phyloP scores from a whole-genome alignment of 495 filamentous ascomycete genomes.

The Pseudevernia furfuracea region DNA sequence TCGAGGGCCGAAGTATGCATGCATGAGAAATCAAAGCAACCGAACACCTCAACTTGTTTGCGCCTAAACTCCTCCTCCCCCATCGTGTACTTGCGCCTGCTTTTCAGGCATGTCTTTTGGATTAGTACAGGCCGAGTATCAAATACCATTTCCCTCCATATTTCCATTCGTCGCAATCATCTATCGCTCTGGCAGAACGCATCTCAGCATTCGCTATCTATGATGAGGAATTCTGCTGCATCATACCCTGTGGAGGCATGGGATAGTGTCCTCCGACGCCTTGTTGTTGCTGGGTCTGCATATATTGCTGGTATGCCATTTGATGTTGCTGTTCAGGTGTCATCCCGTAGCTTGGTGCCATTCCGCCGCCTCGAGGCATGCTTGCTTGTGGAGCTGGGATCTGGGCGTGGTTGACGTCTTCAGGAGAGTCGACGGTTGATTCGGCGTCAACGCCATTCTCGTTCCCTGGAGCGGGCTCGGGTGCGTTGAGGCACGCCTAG shows the following conservation, averaged over 20 bases:
- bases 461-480: conserved; percentile 76
- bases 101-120: conserved; percentile 15
- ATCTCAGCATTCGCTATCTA: conserved; percentile 23
- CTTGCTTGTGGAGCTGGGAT: conserved; percentile 46
- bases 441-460: conserved; percentile 83
- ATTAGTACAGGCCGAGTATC: conserved; percentile 20
- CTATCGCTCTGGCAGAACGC: conserved; percentile 20
- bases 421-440: conserved; percentile 49
- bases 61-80: conserved; percentile 19
- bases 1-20: conserved; percentile 16
- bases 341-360: conserved; percentile 45
- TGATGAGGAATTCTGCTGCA: conserved; percentile 47
- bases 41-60: conserved; percentile 7
- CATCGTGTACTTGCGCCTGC: conserved; percentile 12
- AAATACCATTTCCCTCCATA: conserved; percentile 14
- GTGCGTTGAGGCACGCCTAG: conserved; percentile 93
- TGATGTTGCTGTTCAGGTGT: conserved; percentile 51
- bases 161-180: conserved; percentile 18
- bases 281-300: conserved; percentile 45
- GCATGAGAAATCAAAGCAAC: conserved; percentile 11
- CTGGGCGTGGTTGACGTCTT: conserved; percentile 47
- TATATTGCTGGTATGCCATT: conserved; percentile 51
- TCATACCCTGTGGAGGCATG: conserved; percentile 48
- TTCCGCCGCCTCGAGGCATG: conserved; percentile 43
- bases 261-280: conserved; percentile 49